A percentile compares a stretch with the other conserved stretches of the same genome.
phyloP scores from a whole-genome alignment of 768 basidiomycete genomes.

The Serendipita vermifera region DNA sequence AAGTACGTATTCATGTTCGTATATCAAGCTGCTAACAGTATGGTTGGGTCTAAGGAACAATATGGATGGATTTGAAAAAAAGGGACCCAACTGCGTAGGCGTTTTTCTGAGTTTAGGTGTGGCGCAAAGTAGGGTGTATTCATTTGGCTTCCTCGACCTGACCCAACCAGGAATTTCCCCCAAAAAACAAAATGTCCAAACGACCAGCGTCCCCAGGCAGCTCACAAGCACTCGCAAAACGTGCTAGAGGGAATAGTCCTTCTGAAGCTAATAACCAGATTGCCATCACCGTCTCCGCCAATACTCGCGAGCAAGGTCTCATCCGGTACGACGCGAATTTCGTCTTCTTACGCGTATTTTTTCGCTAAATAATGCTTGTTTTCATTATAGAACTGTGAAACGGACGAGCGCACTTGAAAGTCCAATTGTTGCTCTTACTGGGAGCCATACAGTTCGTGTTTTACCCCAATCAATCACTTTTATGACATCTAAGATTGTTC shows the following conservation, averaged over 20 bases:
- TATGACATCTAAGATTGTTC: slow-evolving; percentile 5
- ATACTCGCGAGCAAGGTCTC: slow-evolving; percentile 64
- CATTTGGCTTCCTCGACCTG: too few species aligned
- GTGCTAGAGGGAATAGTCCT: slow-evolving; percentile 8
- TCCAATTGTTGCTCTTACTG: slow-evolving; percentile 82
- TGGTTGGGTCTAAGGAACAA: too few species aligned
- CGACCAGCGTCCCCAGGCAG: slow-evolving; percentile 9
- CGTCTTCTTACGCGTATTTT: too few species aligned
- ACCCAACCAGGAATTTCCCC: too few species aligned
- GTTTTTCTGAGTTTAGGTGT: too few species aligned
- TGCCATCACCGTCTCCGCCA: slow-evolving; percentile 58
- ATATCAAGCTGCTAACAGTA: too few species aligned
- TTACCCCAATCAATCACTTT: neutral
- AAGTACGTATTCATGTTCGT: too few species aligned
- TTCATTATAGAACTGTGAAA: slow-evolving; percentile 41
- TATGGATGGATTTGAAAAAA: too few species aligned
- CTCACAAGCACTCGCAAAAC: slow-evolving; percentile 13
- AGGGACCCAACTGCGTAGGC: too few species aligned
- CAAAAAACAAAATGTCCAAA: slow-evolving; percentile 3
- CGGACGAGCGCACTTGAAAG: slow-evolving; percentile 89
- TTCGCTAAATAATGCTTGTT: too few species aligned
- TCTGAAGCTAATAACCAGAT: slow-evolving; percentile 40
- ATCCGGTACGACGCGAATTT: too few species aligned
- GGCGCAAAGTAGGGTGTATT: too few species aligned
- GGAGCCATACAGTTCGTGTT: slow-evolving; percentile 69